These are phyloP conservation scores for Rhizoctonia solani DNA, from an alignment of 1,284 basidiomycete species.

Conservation along the genomic window DNA sequence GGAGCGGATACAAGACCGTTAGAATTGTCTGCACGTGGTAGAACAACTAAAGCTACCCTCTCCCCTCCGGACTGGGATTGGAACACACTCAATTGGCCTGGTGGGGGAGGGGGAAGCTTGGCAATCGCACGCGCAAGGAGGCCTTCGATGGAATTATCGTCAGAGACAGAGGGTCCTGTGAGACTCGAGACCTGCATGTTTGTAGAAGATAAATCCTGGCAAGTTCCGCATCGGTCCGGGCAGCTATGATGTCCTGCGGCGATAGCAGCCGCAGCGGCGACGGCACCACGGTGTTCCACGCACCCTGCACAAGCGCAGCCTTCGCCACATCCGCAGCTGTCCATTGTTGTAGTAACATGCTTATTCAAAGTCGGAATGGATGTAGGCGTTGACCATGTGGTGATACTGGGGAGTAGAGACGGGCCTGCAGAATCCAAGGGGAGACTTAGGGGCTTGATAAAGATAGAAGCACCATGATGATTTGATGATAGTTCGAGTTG, in stretches of 20 bases:
- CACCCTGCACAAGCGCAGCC: conserved; percentile 26
- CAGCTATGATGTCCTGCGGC: conserved; percentile 29
- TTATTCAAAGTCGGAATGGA: conserved; percentile 6
- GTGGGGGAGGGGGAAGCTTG: conserved; percentile 23
- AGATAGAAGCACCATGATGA: conserved; percentile 4
- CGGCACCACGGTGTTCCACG: conserved; percentile 21
- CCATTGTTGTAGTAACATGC: conserved; percentile 21
- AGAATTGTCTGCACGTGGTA: conserved; percentile 2
- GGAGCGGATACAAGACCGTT: not conserved
- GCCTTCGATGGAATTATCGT: conserved; percentile 27
- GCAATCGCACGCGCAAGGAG: conserved; percentile 29
- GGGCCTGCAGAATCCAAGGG: conserved; percentile 13
- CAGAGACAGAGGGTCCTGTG: not conserved
- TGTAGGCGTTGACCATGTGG: conserved; percentile 21
- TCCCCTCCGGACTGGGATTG: conserved; percentile 23
- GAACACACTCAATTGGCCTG: conserved; percentile 30
- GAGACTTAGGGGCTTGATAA: conserved; percentile 28
- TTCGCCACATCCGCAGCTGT: conserved; percentile 26
- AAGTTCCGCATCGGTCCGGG: conserved; percentile 29
- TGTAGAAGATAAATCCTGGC: conserved; percentile 14
- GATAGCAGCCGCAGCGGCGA: conserved; percentile 22
- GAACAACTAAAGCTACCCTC: conserved; percentile 18
- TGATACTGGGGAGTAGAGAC: conserved; percentile 19
- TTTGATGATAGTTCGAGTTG: not conserved
- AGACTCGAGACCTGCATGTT: conserved; percentile 13